phyloP scores from a whole-genome alignment of 495 filamentous ascomycete genomes.

The Astrothelium subdiscretum region DNA sequence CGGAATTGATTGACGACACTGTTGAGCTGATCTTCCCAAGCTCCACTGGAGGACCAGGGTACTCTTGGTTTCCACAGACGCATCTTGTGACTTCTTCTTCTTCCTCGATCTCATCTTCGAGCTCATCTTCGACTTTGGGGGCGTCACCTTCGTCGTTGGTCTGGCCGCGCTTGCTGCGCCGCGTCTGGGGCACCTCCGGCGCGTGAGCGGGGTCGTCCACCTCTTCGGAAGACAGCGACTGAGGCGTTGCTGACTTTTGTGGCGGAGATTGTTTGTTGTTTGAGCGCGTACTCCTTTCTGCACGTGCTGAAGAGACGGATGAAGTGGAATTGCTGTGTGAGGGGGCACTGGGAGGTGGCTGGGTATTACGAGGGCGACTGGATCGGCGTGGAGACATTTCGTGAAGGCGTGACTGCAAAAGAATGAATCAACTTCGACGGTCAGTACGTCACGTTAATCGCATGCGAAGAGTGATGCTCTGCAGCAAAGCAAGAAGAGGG shows the following conservation, averaged over 20 bases:
- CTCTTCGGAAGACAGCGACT: constrained; percentile 65
- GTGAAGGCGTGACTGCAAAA: not conserved
- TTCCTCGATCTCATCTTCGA: constrained; percentile 44
- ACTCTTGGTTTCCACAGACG: constrained; percentile 88
- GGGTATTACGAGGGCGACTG: constrained; percentile 74
- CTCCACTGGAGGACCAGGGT: constrained; percentile 74
- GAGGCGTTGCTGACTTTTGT: constrained; percentile 58
- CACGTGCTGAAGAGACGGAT: constrained; percentile 54
- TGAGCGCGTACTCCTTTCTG: constrained; percentile 53
- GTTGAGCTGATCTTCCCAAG: constrained; percentile 29
- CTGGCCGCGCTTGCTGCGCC: constrained; percentile 59
- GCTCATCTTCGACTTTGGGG: constrained; percentile 39
- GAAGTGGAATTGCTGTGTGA: constrained; percentile 68
- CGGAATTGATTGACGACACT: constrained; percentile 29
- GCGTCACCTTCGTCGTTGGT: constrained; percentile 47
- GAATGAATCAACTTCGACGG: not conserved
- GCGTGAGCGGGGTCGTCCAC: constrained; percentile 53
- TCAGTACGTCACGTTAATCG: not conserved
- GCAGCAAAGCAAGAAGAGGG: not conserved
- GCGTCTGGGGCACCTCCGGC: constrained; percentile 47
- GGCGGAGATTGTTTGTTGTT: constrained; percentile 60
- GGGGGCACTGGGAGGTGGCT: constrained; percentile 53
- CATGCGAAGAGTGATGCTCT: not conserved
- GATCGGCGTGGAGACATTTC: constrained; percentile 68
- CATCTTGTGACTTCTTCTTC: constrained; percentile 90